Evolutionary conservation across 176 grass and related monocot species (phyloP), one percentile per base, ranked within the genome.

Genomic region (Aegilops umbellulata): DNA sequence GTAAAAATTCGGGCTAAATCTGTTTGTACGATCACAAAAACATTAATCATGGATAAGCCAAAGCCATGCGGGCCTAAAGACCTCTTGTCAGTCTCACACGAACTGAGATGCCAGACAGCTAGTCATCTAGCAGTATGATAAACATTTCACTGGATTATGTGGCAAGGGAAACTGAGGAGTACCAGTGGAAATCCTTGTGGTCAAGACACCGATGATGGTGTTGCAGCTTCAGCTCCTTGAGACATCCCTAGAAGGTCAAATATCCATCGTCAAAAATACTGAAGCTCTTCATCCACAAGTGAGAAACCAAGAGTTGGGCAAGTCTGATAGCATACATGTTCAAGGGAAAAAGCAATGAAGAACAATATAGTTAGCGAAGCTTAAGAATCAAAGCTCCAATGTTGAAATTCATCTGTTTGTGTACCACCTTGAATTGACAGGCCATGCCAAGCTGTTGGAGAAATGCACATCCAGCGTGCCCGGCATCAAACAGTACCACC

Each of bases 221-320:
- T n/a, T n/a, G n/a, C n/a, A n/a, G n/a, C n/a, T n/a, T n/a, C n/a
- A n/a, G n/a, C n/a, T n/a, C n/a, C n/a, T n/a, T n/a, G n/a, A n/a
- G n/a, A n/a, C 16, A 24, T 83, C 29, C 82, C 60, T 81, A 97
- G 36, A 76, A 53, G 31, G 31, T 69, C 14, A 69, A 63, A 35
- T 13, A 94, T 72, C 94, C 94, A 38, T 38, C 1, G 0, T 8
- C 36, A 8, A 38, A 38, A 38, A 38, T 38, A 38, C 7, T 8
- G 36, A 7, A 38, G 81, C 83, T 94, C 92, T 78, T 88, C 84
- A 53, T 92, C 87, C 13, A 88, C 32, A 58, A 94, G 5, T 30
- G 89, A 88, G n/a, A 92, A 92, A 0, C 90, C 91, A 80, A 94
- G 92, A 19, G 47, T 29, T 22, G 69, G 85, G 82, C 90, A 94